Conservation (phyloP, 1,284 basidiomycete species). For the Cerioporus squamosus region DNA sequence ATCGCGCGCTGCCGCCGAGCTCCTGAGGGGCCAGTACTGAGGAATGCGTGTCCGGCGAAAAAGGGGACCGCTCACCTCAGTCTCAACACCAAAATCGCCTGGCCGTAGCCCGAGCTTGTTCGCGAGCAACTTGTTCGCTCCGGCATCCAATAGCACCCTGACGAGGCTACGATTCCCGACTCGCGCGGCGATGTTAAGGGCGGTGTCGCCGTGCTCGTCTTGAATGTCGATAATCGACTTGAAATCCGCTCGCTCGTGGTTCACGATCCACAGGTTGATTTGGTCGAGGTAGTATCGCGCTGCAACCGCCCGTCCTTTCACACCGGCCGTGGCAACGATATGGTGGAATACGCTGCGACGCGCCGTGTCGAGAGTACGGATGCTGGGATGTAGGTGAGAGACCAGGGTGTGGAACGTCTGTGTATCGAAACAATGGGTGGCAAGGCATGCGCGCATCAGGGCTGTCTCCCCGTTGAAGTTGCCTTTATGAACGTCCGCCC, state of each 20-base stretch:
- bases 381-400: slow-evolving; percentile 65
- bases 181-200: slow-evolving; percentile 92
- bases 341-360: slow-evolving; percentile 94
- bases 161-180: slow-evolving; percentile 93
- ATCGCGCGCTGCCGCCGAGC: slow-evolving; percentile 65
- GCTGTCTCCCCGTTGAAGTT: slow-evolving; percentile 96
- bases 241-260: slow-evolving; percentile 74
- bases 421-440: slow-evolving; percentile 86
- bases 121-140: slow-evolving; percentile 88
- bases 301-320: slow-evolving; percentile 83
- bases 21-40: slow-evolving; percentile 50
- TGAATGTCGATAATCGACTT: slow-evolving; percentile 87
- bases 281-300: slow-evolving; percentile 95
- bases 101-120: slow-evolving; percentile 95
- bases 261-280: slow-evolving; percentile 84
- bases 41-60: background rate
- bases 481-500: slow-evolving; percentile 87
- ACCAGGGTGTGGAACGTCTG: slow-evolving; percentile 79
- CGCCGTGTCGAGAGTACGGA: slow-evolving; percentile 91
- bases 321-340: slow-evolving; percentile 87
- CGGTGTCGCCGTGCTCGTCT: slow-evolving; percentile 96
- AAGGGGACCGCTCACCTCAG: slow-evolving; percentile 62
- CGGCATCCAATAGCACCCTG: slow-evolving; percentile 88
- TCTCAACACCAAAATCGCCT: slow-evolving; percentile 92
- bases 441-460: slow-evolving; percentile 89